Percentiles rank a stretch among this genome's conserved stretches.
Evolutionary conservation across 768 basidiomycete species (phyloP).

Genomic region (Leccinum longicurvipes): DNA sequence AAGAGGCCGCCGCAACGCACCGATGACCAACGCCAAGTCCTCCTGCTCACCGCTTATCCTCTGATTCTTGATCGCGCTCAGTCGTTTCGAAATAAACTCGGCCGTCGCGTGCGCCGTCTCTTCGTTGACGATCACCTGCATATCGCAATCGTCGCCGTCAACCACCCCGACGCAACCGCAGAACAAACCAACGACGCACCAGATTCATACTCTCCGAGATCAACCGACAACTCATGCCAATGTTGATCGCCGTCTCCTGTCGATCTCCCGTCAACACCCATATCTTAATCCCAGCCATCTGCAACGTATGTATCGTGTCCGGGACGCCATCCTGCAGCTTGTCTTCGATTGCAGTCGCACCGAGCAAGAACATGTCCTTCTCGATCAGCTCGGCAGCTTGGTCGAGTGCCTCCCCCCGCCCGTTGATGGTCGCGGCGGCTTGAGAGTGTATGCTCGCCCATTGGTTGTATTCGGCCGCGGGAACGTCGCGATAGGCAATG

Average conservation of each 20-base stretch:
- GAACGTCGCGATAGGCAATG: constrained; percentile 88
- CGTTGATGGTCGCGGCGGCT: constrained; percentile 93
- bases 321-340: constrained; percentile 98
- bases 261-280: constrained; percentile 99
- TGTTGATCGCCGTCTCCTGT: constrained; percentile 99
- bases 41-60: constrained; percentile 88
- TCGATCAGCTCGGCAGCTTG: constrained; percentile 94
- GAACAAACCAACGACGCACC: constrained; percentile 38
- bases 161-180: background rate
- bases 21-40: constrained; percentile 92
- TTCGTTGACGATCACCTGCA: constrained; percentile 91
- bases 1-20: constrained; percentile 40
- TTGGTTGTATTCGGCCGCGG: constrained; percentile 84
- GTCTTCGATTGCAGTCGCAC: constrained; percentile 98
- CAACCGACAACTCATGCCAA: constrained; percentile 94
- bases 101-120: constrained; percentile 76
- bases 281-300: constrained; percentile 98
- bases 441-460: constrained; percentile 88
- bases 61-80: constrained; percentile 92
- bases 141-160: background rate
- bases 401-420: constrained; percentile 92
- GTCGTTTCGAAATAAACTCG: constrained; percentile 83
- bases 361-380: constrained; percentile 87
- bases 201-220: constrained; percentile 99
- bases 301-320: constrained; percentile 94